These are phyloP conservation scores for Tarenaya hassleriana DNA, from an alignment of 345 rosid genomes.

Conservation along the genomic window DNA sequence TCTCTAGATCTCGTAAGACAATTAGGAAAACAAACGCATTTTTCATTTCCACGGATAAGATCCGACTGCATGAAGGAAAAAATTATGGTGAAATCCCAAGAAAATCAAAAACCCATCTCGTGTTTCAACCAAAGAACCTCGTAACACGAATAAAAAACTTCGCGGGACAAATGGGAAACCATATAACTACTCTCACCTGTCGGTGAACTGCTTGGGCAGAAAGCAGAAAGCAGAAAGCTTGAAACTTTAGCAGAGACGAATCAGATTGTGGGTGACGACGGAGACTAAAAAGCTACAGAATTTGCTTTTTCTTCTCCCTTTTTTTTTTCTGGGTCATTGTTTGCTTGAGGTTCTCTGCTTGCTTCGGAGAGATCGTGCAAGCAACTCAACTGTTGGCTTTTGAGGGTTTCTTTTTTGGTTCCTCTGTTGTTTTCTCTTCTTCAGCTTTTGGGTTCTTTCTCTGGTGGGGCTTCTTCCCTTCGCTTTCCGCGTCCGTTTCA, in stretches of 20 bases:
- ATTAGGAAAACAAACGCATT: background rate
- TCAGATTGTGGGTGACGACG: background rate
- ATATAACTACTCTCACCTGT: constrained; percentile 4
- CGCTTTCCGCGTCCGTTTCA: constrained; percentile 25
- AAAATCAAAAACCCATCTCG: background rate
- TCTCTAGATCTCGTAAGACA: background rate
- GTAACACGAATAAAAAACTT: too few relatives aligned
- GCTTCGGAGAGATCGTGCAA: constrained; percentile 26
- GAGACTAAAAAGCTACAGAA: constrained; percentile 16
- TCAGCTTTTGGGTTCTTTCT: constrained; percentile 6
- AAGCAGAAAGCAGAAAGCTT: constrained; percentile 2
- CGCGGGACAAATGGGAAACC: background rate
- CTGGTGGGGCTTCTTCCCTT: constrained; percentile 24
- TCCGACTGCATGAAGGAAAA: constrained; percentile 9
- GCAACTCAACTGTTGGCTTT: background rate
- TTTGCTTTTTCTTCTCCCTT: constrained; percentile 19
- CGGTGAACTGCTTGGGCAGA: constrained; percentile 8
- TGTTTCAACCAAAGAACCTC: background rate
- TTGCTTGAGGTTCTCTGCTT: constrained; percentile 12
- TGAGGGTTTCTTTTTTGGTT: background rate
- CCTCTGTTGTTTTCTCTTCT: too few relatives aligned
- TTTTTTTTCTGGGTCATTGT: background rate
- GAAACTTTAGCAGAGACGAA: constrained; percentile 2
- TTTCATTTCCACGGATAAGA: constrained; percentile 8
- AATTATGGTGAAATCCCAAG: background rate